Percentiles rank a stretch among this genome's conserved stretches.
phyloP scores from a whole-genome alignment of 208 protist species.

The Trypanosoma avium region DNA sequence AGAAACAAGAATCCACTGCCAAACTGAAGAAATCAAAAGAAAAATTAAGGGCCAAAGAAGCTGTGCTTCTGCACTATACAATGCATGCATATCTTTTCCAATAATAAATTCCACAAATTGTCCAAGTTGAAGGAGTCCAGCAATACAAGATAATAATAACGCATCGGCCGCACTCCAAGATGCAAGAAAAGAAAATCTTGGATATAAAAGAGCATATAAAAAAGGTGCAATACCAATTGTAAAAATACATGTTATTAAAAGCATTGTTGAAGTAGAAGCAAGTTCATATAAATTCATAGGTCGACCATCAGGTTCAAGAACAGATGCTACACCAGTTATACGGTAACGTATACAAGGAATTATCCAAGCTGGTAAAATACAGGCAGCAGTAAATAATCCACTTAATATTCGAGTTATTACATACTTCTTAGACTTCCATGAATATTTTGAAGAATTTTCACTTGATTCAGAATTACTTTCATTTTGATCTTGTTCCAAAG shows the following conservation, averaged over 20 bases:
- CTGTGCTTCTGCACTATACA: constrained; percentile 53
- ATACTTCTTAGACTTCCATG: too few relatives aligned
- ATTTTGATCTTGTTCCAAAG: not conserved
- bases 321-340: constrained; percentile 34
- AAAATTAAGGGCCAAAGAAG: constrained; percentile 61
- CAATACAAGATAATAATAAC: constrained; percentile 84
- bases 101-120: constrained; percentile 93
- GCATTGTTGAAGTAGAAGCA: constrained; percentile 7
- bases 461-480: not conserved
- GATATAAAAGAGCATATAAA: constrained; percentile 33
- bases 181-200: constrained; percentile 38
- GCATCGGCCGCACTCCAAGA: constrained; percentile 93
- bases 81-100: constrained; percentile 35
- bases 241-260: constrained; percentile 28
- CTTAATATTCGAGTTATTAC: too few relatives aligned
- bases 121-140: constrained; percentile 87
- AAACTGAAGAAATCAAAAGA: constrained; percentile 26
- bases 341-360: constrained; percentile 36
- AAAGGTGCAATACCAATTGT: constrained; percentile 51
- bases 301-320: constrained; percentile 21
- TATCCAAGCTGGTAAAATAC: constrained; percentile 36
- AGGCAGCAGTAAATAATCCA: constrained; percentile 17
- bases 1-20: constrained; percentile 17
- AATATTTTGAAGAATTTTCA: too few relatives aligned
- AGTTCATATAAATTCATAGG: constrained; percentile 32